Base-by-base conservation (phyloP, 179 eudicot genomes). In the Pouteria campechiana region DNA sequence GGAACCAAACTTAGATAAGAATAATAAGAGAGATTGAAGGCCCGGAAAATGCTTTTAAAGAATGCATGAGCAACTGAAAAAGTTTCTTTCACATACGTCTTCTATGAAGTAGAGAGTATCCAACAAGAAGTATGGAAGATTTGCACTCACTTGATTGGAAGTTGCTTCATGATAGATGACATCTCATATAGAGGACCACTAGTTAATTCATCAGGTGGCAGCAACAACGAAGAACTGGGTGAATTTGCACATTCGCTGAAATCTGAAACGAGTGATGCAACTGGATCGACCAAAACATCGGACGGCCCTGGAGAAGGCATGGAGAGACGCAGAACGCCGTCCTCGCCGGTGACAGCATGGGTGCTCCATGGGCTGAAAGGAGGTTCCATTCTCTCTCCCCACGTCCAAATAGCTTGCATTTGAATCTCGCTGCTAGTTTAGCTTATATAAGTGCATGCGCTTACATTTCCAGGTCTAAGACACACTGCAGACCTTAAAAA, bases 141-240 rank as follows among this genome's bases (percentile, higher is more conserved):
- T 6, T 18, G 9, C 13, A 24, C 55, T 41, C 48, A 69, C 75
- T 69, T 69, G 61, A 61, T 3, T 13, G 75, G 75, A 10, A 69
- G 66, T 32, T 69, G 67, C 33, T 60, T 57, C 25, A 69, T 58
- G 22, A 69, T 51, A 37, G 67, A 51, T 7, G 75, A 69, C 75
- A 69, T 64, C 33, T 69, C 67, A 7, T 39, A 59, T 22, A 64
- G 48, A 16, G 63, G 52, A 15, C 8, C 51, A 37, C 18, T 16
- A 6, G 55, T n/a, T n/a, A n/a, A n/a, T n/a, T 1, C 1, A n/a
- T 46, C 13, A 19, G 38, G 5, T 44, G 37, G 34, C 60, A 45
- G 14, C 48, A 23, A 9, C 27, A 51, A 36, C 20, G 62, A 32
- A 9, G 50, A 44, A 20, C 0, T 31, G 38, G 32, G 3, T 25